Conservation (phyloP, 1,284 basidiomycete species). For the Blastosporella zonata region DNA sequence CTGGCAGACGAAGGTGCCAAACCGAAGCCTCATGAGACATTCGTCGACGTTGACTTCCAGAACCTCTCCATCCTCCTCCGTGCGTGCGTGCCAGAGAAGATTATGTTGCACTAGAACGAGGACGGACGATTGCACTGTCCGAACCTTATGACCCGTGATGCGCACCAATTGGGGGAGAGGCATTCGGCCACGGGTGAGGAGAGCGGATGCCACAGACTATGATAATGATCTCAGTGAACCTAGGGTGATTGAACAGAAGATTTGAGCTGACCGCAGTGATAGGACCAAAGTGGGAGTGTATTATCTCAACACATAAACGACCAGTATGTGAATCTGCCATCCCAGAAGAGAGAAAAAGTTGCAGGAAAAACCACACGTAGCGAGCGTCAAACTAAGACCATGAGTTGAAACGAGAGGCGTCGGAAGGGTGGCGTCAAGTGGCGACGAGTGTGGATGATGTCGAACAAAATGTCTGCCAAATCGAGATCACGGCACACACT, state of each 20-base stretch:
- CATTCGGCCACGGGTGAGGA: slow-evolving; percentile 86
- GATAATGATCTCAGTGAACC: slow-evolving; percentile 2
- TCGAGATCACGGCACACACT: background rate
- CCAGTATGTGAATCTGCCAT: slow-evolving; percentile 76
- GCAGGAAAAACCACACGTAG: background rate
- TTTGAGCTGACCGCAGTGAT: slow-evolving; percentile 61
- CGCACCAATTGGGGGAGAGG: slow-evolving; percentile 70
- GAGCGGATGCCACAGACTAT: slow-evolving; percentile 59
- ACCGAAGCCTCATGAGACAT: slow-evolving; percentile 75
- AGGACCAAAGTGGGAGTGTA: slow-evolving; percentile 77
- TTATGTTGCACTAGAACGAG: slow-evolving; percentile 92
- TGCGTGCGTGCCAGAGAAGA: slow-evolving; percentile 79
- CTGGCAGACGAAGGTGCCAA: slow-evolving; percentile 76
- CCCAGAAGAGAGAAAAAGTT: background rate
- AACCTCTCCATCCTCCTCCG: slow-evolving; percentile 72
- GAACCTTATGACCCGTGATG: slow-evolving; percentile 62
- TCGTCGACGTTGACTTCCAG: slow-evolving; percentile 79
- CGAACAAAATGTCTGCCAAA: background rate
- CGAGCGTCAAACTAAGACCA: slow-evolving; percentile 2
- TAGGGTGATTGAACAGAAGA: background rate
- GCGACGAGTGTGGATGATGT: background rate
- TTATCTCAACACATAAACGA: slow-evolving; percentile 72
- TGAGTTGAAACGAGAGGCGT: background rate
- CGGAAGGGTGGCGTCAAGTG: background rate
- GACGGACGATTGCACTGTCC: slow-evolving; percentile 70